Evolutionary conservation across 441 rosid species (phyloP).

Genomic region (Pelargonium cotyledonis): DNA sequence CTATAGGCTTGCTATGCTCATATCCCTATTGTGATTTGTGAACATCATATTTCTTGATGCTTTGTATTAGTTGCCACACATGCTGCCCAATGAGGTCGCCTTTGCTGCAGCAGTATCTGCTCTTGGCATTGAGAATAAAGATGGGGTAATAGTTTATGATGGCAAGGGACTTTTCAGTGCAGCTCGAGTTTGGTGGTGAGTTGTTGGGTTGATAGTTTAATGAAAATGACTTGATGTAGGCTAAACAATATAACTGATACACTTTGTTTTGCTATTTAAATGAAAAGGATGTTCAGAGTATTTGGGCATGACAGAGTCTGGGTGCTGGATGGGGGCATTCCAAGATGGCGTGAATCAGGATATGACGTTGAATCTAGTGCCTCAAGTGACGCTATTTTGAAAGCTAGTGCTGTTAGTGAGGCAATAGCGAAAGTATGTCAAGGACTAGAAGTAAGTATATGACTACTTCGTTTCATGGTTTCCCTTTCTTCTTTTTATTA

Average conservation of each 20-base stretch:
- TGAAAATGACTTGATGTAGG: not conserved
- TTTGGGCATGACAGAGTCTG: constrained; percentile 91
- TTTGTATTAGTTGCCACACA: constrained; percentile 74
- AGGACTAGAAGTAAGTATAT: constrained; percentile 63
- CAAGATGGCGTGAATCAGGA: constrained; percentile 92
- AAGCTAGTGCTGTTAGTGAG: constrained; percentile 92
- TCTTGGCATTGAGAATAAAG: constrained; percentile 80
- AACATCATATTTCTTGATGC: constrained; percentile 10
- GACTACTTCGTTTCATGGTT: not conserved
- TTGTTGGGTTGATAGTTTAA: constrained; percentile 15
- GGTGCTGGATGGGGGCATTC: constrained; percentile 97
- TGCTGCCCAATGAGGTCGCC: constrained; percentile 92
- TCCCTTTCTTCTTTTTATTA: not conserved
- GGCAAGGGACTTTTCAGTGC: constrained; percentile 97
- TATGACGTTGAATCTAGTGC: constrained; percentile 97
- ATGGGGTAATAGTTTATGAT: constrained; percentile 88
- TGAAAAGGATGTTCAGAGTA: constrained; percentile 81
- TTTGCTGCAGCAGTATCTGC: constrained; percentile 93
- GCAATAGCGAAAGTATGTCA: constrained; percentile 85
- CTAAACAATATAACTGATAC: constrained; percentile 7
- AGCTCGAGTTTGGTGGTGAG: constrained; percentile 99
- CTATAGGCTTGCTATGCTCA: not conserved
- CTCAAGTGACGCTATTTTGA: constrained; percentile 78
- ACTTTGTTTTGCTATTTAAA: constrained; percentile 16
- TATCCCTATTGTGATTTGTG: not conserved